Evolutionary conservation across 345 rosid genomes (phyloP).

Genomic region (Populus tremula): DNA sequence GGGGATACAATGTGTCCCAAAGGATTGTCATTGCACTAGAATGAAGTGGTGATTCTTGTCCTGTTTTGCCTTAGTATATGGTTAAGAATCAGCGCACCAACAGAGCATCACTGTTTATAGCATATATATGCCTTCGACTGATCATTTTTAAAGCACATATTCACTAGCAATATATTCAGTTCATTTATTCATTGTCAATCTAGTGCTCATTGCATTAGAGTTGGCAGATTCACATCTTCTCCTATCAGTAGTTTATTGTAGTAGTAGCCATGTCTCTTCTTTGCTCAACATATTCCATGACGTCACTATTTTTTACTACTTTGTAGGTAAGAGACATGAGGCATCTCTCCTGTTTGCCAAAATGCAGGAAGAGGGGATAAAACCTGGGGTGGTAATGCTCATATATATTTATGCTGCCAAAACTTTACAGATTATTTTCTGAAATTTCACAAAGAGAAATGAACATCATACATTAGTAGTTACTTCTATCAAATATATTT

Average conservation of each 20-base stretch:
- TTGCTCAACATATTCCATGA: slow-evolving; percentile 4
- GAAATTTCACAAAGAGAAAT: background rate
- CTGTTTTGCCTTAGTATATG: background rate
- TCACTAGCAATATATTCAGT: too few relatives aligned
- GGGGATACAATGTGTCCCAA: too few relatives aligned
- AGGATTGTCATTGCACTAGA: background rate
- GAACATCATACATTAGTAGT: background rate
- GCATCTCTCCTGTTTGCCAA: slow-evolving; percentile 54
- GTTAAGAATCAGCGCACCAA: background rate
- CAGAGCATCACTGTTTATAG: background rate
- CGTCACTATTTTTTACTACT: background rate
- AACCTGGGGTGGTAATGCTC: slow-evolving; percentile 61
- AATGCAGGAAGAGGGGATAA: slow-evolving; percentile 72
- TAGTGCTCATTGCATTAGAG: background rate
- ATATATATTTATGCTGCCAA: background rate
- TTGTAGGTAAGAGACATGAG: slow-evolving; percentile 60
- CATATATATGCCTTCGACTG: background rate
- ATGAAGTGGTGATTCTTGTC: background rate
- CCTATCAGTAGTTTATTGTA: background rate
- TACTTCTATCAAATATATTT: background rate
- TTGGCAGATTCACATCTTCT: background rate
- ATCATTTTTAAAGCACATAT: too few relatives aligned
- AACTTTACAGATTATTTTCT: background rate
- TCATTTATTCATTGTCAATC: too few relatives aligned
- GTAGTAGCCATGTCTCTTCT: background rate